phyloP scores from a whole-genome alignment of 805 yeast species.

The Monosporozyma siamensis region DNA sequence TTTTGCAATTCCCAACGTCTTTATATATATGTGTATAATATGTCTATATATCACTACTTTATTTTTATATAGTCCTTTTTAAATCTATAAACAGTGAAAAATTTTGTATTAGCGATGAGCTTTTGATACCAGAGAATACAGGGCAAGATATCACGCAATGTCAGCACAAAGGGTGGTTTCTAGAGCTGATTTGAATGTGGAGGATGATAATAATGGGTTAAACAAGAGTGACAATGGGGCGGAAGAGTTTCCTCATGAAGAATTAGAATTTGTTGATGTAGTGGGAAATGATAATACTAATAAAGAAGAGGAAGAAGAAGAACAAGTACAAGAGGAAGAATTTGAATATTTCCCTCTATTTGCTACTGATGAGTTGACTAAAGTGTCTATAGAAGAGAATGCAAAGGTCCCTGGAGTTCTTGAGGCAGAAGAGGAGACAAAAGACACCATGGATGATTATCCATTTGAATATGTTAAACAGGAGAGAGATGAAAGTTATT shows the following conservation, averaged over 20 bases:
- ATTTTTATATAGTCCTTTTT: background rate
- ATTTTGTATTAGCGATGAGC: too few relatives aligned
- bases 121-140: too few relatives aligned
- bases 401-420: constrained; percentile 5
- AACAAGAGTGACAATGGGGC: constrained; percentile 21
- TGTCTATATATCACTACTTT: background rate
- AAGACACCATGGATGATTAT: constrained; percentile 6
- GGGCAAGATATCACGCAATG: background rate
- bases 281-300: constrained; percentile 2
- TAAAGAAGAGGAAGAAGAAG: constrained; percentile 8
- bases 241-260: constrained; percentile 3
- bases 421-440: constrained; percentile 14
- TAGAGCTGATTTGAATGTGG: constrained; percentile 1
- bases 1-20: too few relatives aligned
- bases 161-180: background rate
- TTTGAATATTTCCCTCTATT: constrained; percentile 27
- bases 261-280: constrained; percentile 21
- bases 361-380: constrained; percentile 20
- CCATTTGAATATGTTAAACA: constrained; percentile 6
- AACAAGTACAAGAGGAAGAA: constrained; percentile 11
- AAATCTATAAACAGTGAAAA: background rate
- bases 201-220: constrained; percentile 1
- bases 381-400: constrained; percentile 20
- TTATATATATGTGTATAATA: background rate
- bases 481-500: constrained; percentile 20